Conservation (phyloP, 768 basidiomycete genomes). For the Pleurotus pulmonarius region DNA sequence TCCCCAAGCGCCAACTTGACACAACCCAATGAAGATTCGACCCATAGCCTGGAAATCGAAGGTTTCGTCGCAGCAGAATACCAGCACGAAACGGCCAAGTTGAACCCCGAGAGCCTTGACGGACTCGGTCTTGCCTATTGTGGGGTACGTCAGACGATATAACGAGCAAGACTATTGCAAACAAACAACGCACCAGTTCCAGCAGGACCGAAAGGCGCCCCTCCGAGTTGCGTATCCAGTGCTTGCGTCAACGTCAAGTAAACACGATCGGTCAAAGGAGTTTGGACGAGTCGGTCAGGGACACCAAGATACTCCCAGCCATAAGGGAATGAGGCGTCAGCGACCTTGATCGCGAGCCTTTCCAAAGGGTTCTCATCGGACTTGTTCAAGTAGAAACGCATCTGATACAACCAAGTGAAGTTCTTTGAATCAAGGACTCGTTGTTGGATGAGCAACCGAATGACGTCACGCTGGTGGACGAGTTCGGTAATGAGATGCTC, state of each 20-base stretch:
- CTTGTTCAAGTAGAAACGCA: constrained; percentile 93
- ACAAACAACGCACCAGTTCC: constrained; percentile 69
- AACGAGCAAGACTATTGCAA: neutral
- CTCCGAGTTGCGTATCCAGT: constrained; percentile 90
- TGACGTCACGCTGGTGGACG: constrained; percentile 96
- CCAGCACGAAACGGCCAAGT: constrained; percentile 96
- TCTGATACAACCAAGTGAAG: constrained; percentile 95
- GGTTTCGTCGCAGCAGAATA: constrained; percentile 99
- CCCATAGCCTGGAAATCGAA: constrained; percentile 99
- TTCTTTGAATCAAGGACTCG: constrained; percentile 58
- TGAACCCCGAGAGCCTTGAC: constrained; percentile 98
- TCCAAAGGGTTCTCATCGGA: constrained; percentile 73
- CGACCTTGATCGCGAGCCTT: constrained; percentile 75
- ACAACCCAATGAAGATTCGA: constrained; percentile 96
- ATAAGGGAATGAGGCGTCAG: constrained; percentile 91
- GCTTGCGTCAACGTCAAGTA: constrained; percentile 97
- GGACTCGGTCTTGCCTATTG: constrained; percentile 92
- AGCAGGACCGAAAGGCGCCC: constrained; percentile 96
- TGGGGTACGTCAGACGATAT: constrained; percentile 10
- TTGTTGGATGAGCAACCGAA: constrained; percentile 70
- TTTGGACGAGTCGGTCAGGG: constrained; percentile 95
- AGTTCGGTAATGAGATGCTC: constrained; percentile 98
- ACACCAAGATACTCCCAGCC: constrained; percentile 99
- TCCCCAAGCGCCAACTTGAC: constrained; percentile 99
- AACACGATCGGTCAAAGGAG: constrained; percentile 94